Evolutionary conservation across 192 early-diverging fungal genomes (phyloP).

Genomic region (Mortierella antarctica): DNA sequence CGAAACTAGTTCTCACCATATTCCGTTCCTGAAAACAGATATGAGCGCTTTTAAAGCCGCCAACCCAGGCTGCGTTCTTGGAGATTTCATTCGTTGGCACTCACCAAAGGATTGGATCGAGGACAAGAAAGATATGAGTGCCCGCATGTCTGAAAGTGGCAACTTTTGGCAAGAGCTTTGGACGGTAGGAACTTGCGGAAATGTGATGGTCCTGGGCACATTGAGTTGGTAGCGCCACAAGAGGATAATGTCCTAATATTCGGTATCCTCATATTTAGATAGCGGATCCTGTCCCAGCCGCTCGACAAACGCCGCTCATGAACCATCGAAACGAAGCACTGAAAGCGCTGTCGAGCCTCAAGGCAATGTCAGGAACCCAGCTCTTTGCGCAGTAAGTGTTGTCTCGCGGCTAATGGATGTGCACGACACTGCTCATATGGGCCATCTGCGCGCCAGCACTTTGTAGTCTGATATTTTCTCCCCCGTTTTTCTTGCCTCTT

Average conservation of each 20-base stretch:
- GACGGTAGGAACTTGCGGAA: slow-evolving; percentile 58
- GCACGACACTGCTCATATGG: too few species aligned
- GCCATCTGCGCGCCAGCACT: too few species aligned
- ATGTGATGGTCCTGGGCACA: not conserved
- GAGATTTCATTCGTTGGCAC: slow-evolving; percentile 95
- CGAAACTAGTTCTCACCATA: not conserved
- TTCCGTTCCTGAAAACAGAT: slow-evolving; percentile 53
- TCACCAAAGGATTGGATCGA: slow-evolving; percentile 88
- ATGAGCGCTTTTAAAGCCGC: slow-evolving; percentile 97
- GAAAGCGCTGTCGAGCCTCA: slow-evolving; percentile 69
- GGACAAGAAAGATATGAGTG: slow-evolving; percentile 63
- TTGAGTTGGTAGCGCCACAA: not conserved
- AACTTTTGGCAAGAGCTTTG: slow-evolving; percentile 93
- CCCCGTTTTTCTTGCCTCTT: slow-evolving; percentile 9
- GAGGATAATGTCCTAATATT: not conserved
- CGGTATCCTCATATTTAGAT: slow-evolving; percentile 29
- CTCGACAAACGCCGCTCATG: slow-evolving; percentile 82
- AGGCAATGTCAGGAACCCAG: slow-evolving; percentile 1
- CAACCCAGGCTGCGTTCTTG: slow-evolving; percentile 78
- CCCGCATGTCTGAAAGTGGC: slow-evolving; percentile 78
- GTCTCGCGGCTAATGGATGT: not conserved
- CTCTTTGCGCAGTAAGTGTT: slow-evolving; percentile 46
- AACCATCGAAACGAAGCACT: slow-evolving; percentile 78
- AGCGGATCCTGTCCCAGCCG: slow-evolving; percentile 68
- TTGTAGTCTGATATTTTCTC: slow-evolving; percentile 15